These are phyloP conservation scores for Leishmania tropica DNA, from an alignment of 208 protist species.

Conservation along the genomic window DNA sequence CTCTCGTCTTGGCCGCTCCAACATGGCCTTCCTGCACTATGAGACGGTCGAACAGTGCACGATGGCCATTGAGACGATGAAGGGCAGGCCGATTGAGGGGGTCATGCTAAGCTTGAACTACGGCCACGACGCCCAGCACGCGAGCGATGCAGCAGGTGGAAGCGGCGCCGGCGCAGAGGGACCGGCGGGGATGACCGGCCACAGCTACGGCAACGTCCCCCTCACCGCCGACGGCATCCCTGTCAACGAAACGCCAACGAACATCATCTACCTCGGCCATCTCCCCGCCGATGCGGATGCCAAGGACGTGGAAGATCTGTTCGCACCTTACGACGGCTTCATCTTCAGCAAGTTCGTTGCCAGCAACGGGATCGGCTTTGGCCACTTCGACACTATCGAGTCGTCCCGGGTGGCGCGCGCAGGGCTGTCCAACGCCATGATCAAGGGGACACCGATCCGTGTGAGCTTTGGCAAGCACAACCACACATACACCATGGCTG, in stretches of 20 bases:
- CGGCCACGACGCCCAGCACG: constrained; percentile 56
- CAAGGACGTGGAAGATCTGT: constrained; percentile 71
- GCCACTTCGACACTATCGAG: constrained; percentile 81
- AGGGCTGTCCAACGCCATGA: constrained; percentile 46
- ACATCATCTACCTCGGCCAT: constrained; percentile 87
- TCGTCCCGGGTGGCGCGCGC: constrained; percentile 61
- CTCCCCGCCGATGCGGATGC: constrained; percentile 67
- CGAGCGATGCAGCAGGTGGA: constrained; percentile 6
- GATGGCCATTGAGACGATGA: constrained; percentile 80
- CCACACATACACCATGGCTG: constrained; percentile 73
- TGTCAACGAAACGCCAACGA: constrained; percentile 74
- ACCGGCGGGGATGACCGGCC: constrained; percentile 4
- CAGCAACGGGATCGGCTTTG: constrained; percentile 76
- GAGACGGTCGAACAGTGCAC: constrained; percentile 84
- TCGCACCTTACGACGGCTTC: constrained; percentile 81
- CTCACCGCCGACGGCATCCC: constrained; percentile 52
- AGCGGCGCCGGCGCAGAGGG: constrained; percentile 12
- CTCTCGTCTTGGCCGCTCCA: constrained; percentile 63
- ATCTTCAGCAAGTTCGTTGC: constrained; percentile 80
- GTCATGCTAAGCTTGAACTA: constrained; percentile 86
- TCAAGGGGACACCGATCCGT: constrained; percentile 74
- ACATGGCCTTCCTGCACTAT: constrained; percentile 89
- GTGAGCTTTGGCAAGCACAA: constrained; percentile 87
- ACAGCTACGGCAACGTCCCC: constrained; percentile 9
- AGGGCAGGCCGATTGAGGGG: constrained; percentile 64